Percentiles rank a stretch among this genome's conserved stretches.
phyloP scores from a whole-genome alignment of 306 rosid genomes.

The Dicorynia guianensis region DNA sequence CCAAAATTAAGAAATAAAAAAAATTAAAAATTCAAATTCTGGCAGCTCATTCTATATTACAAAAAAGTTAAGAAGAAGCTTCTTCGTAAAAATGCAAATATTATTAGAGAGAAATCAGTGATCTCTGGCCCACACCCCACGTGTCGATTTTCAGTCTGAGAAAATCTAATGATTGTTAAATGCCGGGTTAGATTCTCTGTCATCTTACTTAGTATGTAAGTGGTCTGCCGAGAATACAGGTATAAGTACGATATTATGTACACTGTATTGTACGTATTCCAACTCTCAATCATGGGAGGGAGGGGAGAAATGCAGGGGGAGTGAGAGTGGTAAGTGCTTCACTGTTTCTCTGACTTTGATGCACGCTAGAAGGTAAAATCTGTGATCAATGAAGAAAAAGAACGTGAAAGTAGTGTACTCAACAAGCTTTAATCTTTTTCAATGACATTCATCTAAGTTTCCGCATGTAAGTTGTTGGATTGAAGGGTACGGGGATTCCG shows the following conservation, averaged over 20 bases:
- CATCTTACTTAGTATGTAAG: conserved; percentile 14
- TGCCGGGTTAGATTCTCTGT: background rate
- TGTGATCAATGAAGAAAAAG: conserved; percentile 2
- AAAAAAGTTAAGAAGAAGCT: too few species aligned
- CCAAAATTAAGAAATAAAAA: too few species aligned
- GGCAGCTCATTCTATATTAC: too few species aligned
- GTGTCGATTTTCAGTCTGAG: background rate
- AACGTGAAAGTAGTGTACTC: conserved; percentile 1
- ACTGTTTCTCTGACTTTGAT: conserved; percentile 59
- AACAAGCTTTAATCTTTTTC: conserved; percentile 37
- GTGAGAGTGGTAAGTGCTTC: conserved; percentile 44
- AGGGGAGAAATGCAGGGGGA: conserved; percentile 37
- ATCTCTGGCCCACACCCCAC: background rate
- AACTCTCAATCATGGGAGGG: conserved; percentile 53
- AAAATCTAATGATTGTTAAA: background rate
- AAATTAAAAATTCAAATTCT: too few species aligned
- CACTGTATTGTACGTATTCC: conserved; percentile 35
- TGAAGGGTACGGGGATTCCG: conserved; percentile 6
- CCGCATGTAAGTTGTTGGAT: conserved; percentile 53
- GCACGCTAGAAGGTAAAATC: conserved; percentile 39
- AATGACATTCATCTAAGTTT: conserved; percentile 24
- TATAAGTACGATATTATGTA: conserved; percentile 24
- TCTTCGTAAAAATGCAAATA: too few species aligned
- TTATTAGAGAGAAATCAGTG: too few species aligned
- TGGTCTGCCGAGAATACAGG: conserved; percentile 20